These are phyloP conservation scores for Mycena albidolilacea DNA, from an alignment of 768 basidiomycete species.

Conservation along the genomic window DNA sequence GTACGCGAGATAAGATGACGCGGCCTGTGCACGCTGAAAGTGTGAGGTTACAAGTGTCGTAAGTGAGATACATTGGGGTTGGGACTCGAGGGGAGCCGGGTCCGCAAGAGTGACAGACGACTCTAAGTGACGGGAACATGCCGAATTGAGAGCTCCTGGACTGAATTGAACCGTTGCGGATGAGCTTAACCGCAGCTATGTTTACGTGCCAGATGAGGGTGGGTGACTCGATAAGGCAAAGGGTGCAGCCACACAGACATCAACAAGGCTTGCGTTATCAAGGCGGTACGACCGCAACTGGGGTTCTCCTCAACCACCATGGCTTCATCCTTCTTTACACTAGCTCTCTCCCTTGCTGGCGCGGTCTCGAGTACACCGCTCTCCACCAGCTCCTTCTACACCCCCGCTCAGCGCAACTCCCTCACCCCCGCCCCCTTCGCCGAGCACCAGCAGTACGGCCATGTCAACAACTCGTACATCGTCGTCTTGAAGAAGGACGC, in stretches of 20 bases:
- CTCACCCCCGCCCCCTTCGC: slow-evolving; percentile 69
- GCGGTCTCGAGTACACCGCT: slow-evolving; percentile 62
- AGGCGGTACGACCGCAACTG: slow-evolving; percentile 29
- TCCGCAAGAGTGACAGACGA: not conserved
- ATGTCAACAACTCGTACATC: slow-evolving; percentile 94
- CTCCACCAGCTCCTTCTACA: slow-evolving; percentile 56
- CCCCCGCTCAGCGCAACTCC: slow-evolving; percentile 52
- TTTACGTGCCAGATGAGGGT: slow-evolving; percentile 7
- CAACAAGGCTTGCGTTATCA: slow-evolving; percentile 51
- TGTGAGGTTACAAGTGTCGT: slow-evolving; percentile 12
- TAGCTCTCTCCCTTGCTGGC: slow-evolving; percentile 58
- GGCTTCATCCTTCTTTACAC: slow-evolving; percentile 54
- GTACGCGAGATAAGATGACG: slow-evolving; percentile 20
- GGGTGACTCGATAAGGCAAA: not conserved
- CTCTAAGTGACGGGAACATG: not conserved
- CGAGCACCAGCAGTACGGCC: slow-evolving; percentile 76
- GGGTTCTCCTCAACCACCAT: slow-evolving; percentile 56
- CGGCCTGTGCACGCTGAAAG: slow-evolving; percentile 19
- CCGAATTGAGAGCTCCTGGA: not conserved
- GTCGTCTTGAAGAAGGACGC: slow-evolving; percentile 87
- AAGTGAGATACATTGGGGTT: not conserved
- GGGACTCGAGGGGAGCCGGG: not conserved
- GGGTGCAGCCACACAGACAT: slow-evolving; percentile 45
- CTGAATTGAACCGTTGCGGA: not conserved
- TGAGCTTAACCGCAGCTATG: slow-evolving; percentile 2